These are phyloP conservation scores for Phytophthora brassicae DNA, from an alignment of 352 stramenopile genomes.

Conservation along the genomic window DNA sequence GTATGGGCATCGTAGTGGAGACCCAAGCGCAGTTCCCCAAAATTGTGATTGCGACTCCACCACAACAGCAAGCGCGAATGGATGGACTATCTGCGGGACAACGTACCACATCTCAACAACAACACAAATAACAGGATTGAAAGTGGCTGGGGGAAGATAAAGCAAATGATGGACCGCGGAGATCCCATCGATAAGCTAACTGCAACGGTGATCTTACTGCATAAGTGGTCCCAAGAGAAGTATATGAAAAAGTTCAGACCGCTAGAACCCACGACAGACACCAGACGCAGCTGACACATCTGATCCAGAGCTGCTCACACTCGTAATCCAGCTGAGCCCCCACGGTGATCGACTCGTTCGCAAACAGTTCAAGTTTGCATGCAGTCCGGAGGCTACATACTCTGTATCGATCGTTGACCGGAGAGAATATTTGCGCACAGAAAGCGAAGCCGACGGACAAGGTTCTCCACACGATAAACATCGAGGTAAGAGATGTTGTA, in stretches of 20 bases:
- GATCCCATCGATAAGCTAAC: slow-evolving; percentile 7
- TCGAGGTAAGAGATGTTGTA: background rate
- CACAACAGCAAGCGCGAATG: slow-evolving; percentile 1
- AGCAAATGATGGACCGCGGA: background rate
- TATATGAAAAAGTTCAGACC: slow-evolving; percentile 14
- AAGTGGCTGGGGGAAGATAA: slow-evolving; percentile 10
- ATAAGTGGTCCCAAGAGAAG: slow-evolving; percentile 8
- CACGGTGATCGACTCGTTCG: slow-evolving; percentile 4
- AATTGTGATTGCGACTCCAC: too few species aligned
- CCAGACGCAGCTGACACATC: background rate
- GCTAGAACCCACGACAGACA: background rate
- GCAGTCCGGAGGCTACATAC: background rate
- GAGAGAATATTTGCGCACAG: background rate
- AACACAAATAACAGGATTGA: slow-evolving; percentile 11
- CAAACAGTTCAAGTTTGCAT: slow-evolving; percentile 12
- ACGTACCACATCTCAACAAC: slow-evolving; percentile 3
- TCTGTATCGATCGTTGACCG: background rate
- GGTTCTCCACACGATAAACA: background rate
- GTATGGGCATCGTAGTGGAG: too few species aligned
- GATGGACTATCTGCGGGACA: slow-evolving; percentile 6
- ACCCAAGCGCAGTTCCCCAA: too few species aligned
- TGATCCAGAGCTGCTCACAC: slow-evolving; percentile 4
- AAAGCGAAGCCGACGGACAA: background rate
- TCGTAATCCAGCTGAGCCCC: slow-evolving; percentile 4
- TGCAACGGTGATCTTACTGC: slow-evolving; percentile 8